These are phyloP conservation scores for Corchorus olitorius DNA, from an alignment of 345 rosid genomes.

Conservation along the genomic window DNA sequence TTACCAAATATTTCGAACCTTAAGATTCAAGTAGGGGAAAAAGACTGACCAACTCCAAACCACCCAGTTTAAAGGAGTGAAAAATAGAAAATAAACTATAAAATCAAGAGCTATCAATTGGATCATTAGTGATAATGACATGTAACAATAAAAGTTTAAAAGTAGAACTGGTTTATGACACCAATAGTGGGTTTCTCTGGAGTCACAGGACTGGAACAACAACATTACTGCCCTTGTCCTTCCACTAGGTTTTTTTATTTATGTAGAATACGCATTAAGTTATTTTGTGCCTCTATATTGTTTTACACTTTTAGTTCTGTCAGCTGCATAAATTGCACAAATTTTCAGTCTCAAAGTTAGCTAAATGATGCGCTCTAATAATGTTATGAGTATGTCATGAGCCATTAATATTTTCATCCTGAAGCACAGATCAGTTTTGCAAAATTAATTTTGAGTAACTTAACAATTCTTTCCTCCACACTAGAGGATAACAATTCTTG, in stretches of 20 bases:
- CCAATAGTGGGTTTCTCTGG: not conserved
- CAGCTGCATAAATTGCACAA: not conserved
- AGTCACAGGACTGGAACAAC: slow-evolving; percentile 2
- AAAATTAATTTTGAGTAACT: not conserved
- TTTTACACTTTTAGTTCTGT: not conserved
- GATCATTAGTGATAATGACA: not conserved
- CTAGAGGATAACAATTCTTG: not conserved
- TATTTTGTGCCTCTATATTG: not conserved
- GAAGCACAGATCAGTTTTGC: slow-evolving; percentile 1
- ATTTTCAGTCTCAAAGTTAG: not conserved
- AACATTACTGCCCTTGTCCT: not conserved
- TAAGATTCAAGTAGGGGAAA: not conserved
- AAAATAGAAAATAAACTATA: not conserved
- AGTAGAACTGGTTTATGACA: not conserved
- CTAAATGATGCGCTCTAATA: slow-evolving; percentile 3
- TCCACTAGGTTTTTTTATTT: not conserved
- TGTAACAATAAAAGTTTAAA: not conserved
- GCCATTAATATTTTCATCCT: not conserved
- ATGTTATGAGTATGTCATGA: not conserved
- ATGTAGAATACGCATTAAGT: not conserved
- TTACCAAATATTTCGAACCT: slow-evolving; percentile 4
- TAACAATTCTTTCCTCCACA: slow-evolving; percentile 8
- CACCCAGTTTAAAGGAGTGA: not conserved
- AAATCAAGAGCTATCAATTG: not conserved
- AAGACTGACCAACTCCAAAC: not conserved